phyloP scores from a whole-genome alignment of 139 green algal species.

The Spirogloea muscicola region DNA sequence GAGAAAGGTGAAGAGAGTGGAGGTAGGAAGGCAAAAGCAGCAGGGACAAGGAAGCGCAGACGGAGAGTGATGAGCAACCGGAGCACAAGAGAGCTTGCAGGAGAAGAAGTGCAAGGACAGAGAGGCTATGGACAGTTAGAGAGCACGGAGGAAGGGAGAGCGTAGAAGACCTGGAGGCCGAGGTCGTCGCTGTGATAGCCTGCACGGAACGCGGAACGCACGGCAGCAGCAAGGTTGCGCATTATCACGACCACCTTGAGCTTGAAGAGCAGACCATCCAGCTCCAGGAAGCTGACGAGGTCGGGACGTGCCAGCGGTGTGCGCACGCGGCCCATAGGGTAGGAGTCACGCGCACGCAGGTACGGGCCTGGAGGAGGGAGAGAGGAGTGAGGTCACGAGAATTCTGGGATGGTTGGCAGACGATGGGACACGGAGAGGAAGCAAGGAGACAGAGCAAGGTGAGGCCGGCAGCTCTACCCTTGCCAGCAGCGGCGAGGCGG shows the following conservation, averaged over 20 bases:
- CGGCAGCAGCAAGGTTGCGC: conserved; percentile 5
- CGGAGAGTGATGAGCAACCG: too few relatives aligned
- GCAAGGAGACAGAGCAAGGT: too few relatives aligned
- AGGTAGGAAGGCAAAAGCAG: too few relatives aligned
- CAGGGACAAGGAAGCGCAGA: too few relatives aligned
- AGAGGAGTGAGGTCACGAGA: conserved; percentile 8
- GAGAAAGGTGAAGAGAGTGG: too few relatives aligned
- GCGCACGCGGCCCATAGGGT: conserved; percentile 23
- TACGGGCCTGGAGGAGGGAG: conserved; percentile 9
- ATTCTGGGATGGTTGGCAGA: too few relatives aligned
- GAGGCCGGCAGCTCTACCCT: too few relatives aligned
- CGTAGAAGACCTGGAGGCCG: conserved; percentile 31
- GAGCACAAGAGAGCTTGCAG: too few relatives aligned
- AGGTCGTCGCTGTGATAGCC: conserved; percentile 20
- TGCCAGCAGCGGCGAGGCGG: conserved; percentile 10
- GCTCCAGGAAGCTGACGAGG: conserved; percentile 25
- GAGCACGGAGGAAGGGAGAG: too few relatives aligned
- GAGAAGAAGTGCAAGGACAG: too few relatives aligned
- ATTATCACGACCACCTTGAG: conserved; percentile 28
- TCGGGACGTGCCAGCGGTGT: conserved; percentile 26
- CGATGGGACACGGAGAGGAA: too few relatives aligned
- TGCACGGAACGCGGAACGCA: conserved; percentile 8
- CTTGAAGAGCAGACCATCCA: conserved; percentile 23
- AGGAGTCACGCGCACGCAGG: conserved; percentile 21
- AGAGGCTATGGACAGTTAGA: too few relatives aligned